Conservation (phyloP, 768 basidiomycete species). For the Aureoboletus auriporus region DNA sequence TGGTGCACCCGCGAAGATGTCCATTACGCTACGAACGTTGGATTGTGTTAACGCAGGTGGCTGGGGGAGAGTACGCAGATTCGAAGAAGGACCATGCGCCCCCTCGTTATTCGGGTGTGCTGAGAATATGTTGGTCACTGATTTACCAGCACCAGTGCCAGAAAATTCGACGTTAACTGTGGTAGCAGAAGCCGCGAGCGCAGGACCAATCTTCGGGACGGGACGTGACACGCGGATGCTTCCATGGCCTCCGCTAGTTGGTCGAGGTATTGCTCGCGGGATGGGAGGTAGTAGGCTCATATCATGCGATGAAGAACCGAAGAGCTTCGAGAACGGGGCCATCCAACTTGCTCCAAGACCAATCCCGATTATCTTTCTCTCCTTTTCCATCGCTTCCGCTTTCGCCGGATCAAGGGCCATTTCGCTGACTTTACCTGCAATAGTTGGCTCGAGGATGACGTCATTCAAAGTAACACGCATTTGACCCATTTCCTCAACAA, state of each 20-base stretch:
- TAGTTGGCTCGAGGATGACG: conserved; percentile 80
- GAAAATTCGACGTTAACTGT: conserved; percentile 97
- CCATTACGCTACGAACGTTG: conserved; percentile 52
- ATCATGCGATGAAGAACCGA: conserved; percentile 40
- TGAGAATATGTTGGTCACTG: conserved; percentile 43
- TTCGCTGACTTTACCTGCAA: conserved; percentile 70
- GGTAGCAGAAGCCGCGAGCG: conserved; percentile 81
- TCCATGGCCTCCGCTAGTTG: conserved; percentile 22
- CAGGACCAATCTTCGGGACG: conserved; percentile 79
- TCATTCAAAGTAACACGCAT: conserved; percentile 84
- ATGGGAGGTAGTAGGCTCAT: conserved; percentile 3
- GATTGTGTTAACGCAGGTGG: conserved; percentile 8
- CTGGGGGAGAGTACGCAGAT: conserved; percentile 11
- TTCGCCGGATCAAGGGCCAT: conserved; percentile 59
- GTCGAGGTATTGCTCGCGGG: conserved; percentile 26
- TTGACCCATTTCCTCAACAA: conserved; percentile 77
- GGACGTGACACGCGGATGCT: conserved; percentile 36
- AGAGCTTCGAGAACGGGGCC: conserved; percentile 80
- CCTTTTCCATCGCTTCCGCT: conserved; percentile 38
- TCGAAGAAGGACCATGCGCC: conserved; percentile 7
- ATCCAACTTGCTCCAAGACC: conserved; percentile 64
- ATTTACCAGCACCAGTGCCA: conserved; percentile 59
- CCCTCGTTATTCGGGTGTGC: conserved; percentile 23
- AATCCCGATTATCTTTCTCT: conserved; percentile 27
- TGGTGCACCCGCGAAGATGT: conserved; percentile 91